Percentiles rank a stretch among this genome's conserved stretches.
These are phyloP conservation scores for Pyrus hybrid DNA, from an alignment of 331 rosid species.

Conservation along the genomic window DNA sequence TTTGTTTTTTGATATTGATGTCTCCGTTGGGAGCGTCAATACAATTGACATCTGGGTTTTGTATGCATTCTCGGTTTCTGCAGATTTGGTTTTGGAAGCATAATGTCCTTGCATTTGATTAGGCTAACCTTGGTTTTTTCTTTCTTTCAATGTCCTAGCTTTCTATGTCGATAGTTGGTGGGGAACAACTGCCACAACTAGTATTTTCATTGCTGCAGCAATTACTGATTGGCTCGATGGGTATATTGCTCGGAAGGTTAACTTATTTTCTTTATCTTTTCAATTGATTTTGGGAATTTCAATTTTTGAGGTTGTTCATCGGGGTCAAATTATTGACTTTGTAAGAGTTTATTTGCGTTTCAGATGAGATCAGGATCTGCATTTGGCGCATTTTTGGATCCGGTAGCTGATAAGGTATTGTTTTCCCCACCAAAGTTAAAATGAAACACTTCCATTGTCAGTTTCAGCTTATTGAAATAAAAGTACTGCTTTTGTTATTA, in stretches of 20 bases:
- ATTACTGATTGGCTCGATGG: conserved; percentile 99
- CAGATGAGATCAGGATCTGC: conserved; percentile 91
- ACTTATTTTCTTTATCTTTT: background rate
- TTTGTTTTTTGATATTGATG: background rate
- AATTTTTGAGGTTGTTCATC: background rate
- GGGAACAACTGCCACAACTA: conserved; percentile 76
- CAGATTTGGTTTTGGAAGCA: background rate
- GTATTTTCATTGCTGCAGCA: conserved; percentile 74
- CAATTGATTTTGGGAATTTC: background rate
- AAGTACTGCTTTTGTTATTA: background rate
- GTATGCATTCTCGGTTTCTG: background rate
- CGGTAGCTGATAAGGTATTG: conserved; percentile 99
- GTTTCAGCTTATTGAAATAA: background rate
- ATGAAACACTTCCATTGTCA: background rate
- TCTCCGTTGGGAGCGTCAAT: background rate
- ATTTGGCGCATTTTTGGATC: conserved; percentile 97
- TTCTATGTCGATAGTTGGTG: conserved; percentile 75
- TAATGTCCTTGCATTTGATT: background rate
- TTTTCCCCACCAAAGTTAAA: background rate
- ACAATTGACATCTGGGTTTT: background rate
- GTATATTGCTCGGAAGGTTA: conserved; percentile 89
- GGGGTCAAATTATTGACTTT: background rate
- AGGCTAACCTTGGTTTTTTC: background rate
- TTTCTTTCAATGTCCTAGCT: conserved; percentile 29
- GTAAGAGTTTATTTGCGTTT: conserved; percentile 5